Conservation (phyloP, 2,329 filamentous ascomycete genomes). For the Xylariaceae sp. region DNA sequence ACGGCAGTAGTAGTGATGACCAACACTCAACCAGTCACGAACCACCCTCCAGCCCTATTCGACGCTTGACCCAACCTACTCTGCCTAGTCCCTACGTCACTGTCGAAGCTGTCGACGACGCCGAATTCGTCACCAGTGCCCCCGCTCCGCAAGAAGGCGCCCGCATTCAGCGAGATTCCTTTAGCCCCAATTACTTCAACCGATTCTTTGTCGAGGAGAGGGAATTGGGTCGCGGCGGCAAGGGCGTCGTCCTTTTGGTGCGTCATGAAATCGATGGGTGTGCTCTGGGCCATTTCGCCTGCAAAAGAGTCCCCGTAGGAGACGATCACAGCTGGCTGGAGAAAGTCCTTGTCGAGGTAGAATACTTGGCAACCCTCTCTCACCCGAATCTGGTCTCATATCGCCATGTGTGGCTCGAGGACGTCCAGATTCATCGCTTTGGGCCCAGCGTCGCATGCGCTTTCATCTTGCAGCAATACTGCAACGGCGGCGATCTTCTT, state of each 20-base stretch:
- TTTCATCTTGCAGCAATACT: slow-evolving; percentile 97
- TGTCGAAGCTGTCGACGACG: slow-evolving; percentile 31
- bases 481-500: slow-evolving; percentile 87
- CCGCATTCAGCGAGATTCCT: slow-evolving; percentile 80
- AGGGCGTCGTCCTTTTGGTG: slow-evolving; percentile 92
- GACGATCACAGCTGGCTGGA: slow-evolving; percentile 94
- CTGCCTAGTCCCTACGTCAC: slow-evolving; percentile 27
- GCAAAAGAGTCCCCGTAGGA: slow-evolving; percentile 92
- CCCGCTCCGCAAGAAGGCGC: slow-evolving; percentile 52
- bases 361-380: slow-evolving; percentile 83
- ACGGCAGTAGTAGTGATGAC: slow-evolving; percentile 40
- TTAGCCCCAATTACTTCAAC: slow-evolving; percentile 89
- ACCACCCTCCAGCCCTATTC: slow-evolving; percentile 49
- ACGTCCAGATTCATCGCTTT: slow-evolving; percentile 78
- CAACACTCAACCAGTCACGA: slow-evolving; percentile 30
- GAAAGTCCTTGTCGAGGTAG: slow-evolving; percentile 89
- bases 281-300: slow-evolving; percentile 84
- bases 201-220: slow-evolving; percentile 88
- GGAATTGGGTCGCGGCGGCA: slow-evolving; percentile 83
- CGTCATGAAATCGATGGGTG: slow-evolving; percentile 89
- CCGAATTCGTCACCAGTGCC: slow-evolving; percentile 53
- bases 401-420: slow-evolving; percentile 94
- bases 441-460: slow-evolving; percentile 89
- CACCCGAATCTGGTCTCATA: slow-evolving; percentile 97
- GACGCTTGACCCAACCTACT: slow-evolving; percentile 48